phyloP scores from a whole-genome alignment of 257 asterid genomes.

The Coffea eugenioides region DNA sequence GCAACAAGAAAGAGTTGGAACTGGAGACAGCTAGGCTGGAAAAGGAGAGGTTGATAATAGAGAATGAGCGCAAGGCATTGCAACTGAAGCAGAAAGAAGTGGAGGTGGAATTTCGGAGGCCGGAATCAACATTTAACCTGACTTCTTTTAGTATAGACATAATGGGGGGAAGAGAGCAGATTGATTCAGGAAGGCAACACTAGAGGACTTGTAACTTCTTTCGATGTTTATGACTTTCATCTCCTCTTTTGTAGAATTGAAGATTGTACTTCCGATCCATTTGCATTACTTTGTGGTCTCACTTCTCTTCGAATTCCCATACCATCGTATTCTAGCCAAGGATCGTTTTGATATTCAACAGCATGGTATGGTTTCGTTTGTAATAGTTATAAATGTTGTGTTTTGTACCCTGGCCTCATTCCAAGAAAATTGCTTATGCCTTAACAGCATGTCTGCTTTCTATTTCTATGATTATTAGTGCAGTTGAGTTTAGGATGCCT shows the following conservation, averaged over 20 bases:
- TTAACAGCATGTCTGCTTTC: neutral
- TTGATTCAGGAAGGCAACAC: constrained; percentile 19
- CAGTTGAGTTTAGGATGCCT: neutral
- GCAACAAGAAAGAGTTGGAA: constrained; percentile 37
- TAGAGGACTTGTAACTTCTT: constrained; percentile 1
- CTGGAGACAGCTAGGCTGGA: constrained; percentile 36
- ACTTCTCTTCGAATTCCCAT: neutral
- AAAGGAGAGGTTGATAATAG: constrained; percentile 27
- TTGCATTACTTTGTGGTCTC: neutral
- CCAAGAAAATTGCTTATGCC: neutral
- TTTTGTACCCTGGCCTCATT: neutral
- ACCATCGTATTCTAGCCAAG: neutral
- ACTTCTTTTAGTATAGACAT: constrained; percentile 23
- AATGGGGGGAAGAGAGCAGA: constrained; percentile 22
- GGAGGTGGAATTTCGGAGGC: constrained; percentile 20
- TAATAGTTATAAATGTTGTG: no score
- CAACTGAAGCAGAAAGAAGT: constrained; percentile 31
- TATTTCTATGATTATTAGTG: neutral
- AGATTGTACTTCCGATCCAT: neutral
- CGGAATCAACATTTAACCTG: constrained; percentile 19
- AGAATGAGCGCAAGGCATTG: constrained; percentile 30
- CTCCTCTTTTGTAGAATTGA: neutral
- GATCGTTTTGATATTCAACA: neutral
- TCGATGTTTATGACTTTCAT: neutral
- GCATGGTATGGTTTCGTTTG: neutral